These are phyloP conservation scores for Psilocybe sp. DNA, from an alignment of 768 basidiomycete genomes.

Conservation along the genomic window DNA sequence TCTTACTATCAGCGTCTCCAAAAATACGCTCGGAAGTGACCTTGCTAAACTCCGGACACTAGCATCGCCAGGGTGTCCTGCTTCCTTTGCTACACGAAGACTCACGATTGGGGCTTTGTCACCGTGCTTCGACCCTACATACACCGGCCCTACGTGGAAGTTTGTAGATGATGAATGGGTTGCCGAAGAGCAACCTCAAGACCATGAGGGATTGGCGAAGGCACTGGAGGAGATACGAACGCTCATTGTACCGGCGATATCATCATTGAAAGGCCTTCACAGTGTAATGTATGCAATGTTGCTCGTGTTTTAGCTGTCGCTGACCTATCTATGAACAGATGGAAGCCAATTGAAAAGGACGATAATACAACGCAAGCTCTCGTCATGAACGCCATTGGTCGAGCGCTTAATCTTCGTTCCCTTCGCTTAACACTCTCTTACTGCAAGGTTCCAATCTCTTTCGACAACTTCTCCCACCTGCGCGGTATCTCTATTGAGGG, in stretches of 20 bases:
- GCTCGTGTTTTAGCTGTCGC: background rate
- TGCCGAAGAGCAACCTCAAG: conserved; percentile 2
- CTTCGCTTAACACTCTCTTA: background rate
- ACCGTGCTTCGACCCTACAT: conserved; percentile 9
- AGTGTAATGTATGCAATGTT: conserved; percentile 7
- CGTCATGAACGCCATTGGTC: conserved; percentile 6
- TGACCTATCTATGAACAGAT: background rate
- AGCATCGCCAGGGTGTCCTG: background rate
- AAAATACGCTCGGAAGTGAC: conserved; percentile 1
- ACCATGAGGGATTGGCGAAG: background rate
- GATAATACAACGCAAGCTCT: conserved; percentile 1
- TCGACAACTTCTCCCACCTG: conserved; percentile 1
- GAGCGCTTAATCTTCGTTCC: conserved; percentile 2
- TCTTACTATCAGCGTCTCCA: conserved; percentile 10
- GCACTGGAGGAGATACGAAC: conserved; percentile 6
- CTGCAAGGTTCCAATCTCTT: conserved; percentile 3
- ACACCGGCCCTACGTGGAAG: conserved; percentile 4
- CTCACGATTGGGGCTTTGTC: conserved; percentile 8
- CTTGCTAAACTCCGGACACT: conserved; percentile 3
- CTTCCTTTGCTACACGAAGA: conserved; percentile 2
- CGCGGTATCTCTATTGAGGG: conserved; percentile 2
- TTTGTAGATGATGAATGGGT: conserved; percentile 9
- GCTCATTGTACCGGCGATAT: conserved; percentile 7
- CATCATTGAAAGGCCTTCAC: conserved; percentile 7
- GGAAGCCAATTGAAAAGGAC: conserved; percentile 6